Evolutionary conservation across 139 green algal genomes (phyloP).

Genomic region (Micractinium sp.): DNA sequence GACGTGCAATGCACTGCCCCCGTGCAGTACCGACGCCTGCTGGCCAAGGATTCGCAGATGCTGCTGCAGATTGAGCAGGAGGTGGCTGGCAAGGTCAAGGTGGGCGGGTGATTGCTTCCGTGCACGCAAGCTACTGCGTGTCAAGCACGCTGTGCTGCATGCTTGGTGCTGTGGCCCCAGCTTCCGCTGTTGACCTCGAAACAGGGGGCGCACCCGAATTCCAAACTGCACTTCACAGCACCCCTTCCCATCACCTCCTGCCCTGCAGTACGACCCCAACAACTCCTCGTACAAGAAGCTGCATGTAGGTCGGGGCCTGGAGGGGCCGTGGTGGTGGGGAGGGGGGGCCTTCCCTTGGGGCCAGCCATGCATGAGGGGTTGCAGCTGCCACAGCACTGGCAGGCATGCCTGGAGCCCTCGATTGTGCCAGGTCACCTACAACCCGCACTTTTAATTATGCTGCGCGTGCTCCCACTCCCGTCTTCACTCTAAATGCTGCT

Average conservation of each 20-base stretch:
- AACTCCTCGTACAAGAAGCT: constrained; percentile 58
- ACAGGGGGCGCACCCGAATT: no score
- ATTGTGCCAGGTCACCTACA: no score
- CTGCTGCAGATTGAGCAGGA: constrained; percentile 47
- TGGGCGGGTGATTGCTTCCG: background rate
- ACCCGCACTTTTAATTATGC: no score
- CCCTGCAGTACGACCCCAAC: constrained; percentile 34
- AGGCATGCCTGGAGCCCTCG: background rate
- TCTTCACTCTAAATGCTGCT: no score
- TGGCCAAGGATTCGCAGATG: constrained; percentile 53
- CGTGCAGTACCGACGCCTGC: constrained; percentile 48
- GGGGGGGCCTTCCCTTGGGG: no score
- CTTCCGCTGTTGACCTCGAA: no score
- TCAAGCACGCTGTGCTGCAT: background rate
- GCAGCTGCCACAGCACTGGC: background rate
- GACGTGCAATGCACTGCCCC: background rate
- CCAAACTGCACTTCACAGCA: no score
- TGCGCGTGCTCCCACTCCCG: no score
- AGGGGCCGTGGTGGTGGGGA: no score
- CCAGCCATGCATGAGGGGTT: no score
- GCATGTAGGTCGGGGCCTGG: constrained; percentile 16
- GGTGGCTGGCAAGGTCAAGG: constrained; percentile 12
- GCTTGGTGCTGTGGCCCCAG: background rate
- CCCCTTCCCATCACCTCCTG: no score
- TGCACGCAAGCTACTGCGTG: background rate